Base-by-base conservation (phyloP, 768 basidiomycete genomes). In the Lactarius deliciosus region DNA sequence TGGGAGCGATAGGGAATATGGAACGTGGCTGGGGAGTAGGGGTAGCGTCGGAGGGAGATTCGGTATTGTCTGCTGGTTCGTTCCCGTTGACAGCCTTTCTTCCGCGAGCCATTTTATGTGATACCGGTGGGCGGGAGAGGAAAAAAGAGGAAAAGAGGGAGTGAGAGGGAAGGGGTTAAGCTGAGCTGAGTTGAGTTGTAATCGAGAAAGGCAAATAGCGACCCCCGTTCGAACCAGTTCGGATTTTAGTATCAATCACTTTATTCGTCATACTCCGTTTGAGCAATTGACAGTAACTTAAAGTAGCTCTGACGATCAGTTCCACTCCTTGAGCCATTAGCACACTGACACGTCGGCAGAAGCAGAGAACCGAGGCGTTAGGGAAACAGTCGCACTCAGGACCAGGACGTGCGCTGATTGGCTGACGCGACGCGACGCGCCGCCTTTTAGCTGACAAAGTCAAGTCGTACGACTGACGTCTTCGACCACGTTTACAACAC, bases 1-100 rank as follows among this genome's bases (percentile, higher is more conserved):
- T 64, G 25, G 75, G 64, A 9, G 72, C 68, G 57, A 68, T 66
- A 53, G 71, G 74, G 16, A 73, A 32, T 22, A 63, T 59, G 64
- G 63, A 41, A 61, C 68, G 63, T 54, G 60, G 69, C 25, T 53
- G 59, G 13, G 64, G 36, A 43, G 57, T 65, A 7, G 61, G 40
- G 10, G 57, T 57, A 53, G 70, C 56, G 45, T 67, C 63, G 5
- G 69, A 65, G 11, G 56, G 61, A 58, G 66, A 28, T 15, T 68
- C 66, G 8, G 63, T 20, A 36, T 60, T 45, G 7, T 43, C 20
- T 7, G 57, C 22, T 34, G 65, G 22, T 5, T 32, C 38, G 11
- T 50, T 54, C 7, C 72, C 72, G 47, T 73, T 72, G 36, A 60
- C 68, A 8, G 38, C 13, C 41, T 70, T 74, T 41, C 66, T 63